phyloP scores from a whole-genome alignment of 257 asterid species.

The Fraxinus americana region DNA sequence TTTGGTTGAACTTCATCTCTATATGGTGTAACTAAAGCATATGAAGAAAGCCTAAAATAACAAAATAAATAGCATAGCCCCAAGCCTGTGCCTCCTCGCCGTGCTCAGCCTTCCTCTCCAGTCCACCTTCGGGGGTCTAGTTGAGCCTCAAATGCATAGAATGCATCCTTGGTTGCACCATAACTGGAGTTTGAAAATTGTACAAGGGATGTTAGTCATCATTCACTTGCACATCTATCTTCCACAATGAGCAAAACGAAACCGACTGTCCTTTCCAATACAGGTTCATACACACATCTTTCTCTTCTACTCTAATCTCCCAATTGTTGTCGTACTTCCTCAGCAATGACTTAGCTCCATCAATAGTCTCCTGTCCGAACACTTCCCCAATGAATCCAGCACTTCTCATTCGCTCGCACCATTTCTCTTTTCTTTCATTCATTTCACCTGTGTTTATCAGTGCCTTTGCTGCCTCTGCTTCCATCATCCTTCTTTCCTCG shows the following conservation, averaged over 20 bases:
- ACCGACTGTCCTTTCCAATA: constrained; percentile 86
- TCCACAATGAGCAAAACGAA: constrained; percentile 79
- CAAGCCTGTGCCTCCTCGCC: neutral
- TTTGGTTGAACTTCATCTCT: neutral
- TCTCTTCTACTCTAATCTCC: constrained; percentile 72
- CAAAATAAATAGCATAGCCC: neutral
- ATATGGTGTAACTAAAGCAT: neutral
- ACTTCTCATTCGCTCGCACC: constrained; percentile 71
- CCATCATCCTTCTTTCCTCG: constrained; percentile 86
- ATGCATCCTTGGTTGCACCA: neutral
- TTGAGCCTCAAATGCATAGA: neutral
- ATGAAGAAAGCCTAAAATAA: neutral
- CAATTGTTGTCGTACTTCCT: constrained; percentile 78
- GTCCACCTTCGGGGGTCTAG: neutral
- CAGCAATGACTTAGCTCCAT: constrained; percentile 76
- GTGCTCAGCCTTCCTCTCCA: neutral
- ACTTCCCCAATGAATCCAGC: constrained; percentile 59
- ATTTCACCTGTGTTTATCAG: constrained; percentile 54
- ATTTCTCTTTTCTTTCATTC: constrained; percentile 76
- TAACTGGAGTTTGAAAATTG: neutral
- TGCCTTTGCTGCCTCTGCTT: constrained; percentile 81
- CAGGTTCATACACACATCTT: constrained; percentile 57
- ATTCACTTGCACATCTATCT: constrained; percentile 36
- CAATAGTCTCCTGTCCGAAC: constrained; percentile 68
- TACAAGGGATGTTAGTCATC: constrained; percentile 4